phyloP scores from a whole-genome alignment of 345 rosid species.

The Salix suchowensis region DNA sequence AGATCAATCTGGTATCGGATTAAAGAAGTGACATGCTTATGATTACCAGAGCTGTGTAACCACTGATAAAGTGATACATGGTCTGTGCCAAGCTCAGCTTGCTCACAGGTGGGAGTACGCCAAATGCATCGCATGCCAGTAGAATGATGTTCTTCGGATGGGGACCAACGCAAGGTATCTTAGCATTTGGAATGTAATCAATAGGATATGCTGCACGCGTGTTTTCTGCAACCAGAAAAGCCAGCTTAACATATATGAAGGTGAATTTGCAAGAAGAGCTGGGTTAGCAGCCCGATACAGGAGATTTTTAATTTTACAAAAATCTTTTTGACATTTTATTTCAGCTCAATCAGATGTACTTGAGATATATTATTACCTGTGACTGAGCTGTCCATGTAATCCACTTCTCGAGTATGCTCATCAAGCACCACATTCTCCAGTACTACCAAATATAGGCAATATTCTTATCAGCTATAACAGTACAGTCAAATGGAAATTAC shows the following conservation, averaged over 20 bases:
- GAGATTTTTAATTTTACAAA: too few relatives aligned
- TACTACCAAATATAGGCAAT: slow-evolving; percentile 38
- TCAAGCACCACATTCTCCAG: slow-evolving; percentile 94
- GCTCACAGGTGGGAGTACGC: slow-evolving; percentile 38
- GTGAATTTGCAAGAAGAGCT: too few relatives aligned
- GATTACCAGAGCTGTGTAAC: slow-evolving; percentile 33
- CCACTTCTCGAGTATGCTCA: slow-evolving; percentile 87
- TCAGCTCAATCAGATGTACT: too few relatives aligned
- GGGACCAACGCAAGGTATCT: slow-evolving; percentile 29
- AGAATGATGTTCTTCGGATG: slow-evolving; percentile 33
- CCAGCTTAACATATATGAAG: neutral
- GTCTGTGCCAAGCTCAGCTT: slow-evolving; percentile 33
- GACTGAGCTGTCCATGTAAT: slow-evolving; percentile 74
- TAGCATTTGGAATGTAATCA: slow-evolving; percentile 32
- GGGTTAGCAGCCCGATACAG: too few relatives aligned
- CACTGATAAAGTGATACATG: slow-evolving; percentile 34
- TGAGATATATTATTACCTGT: slow-evolving; percentile 45
- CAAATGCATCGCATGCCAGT: slow-evolving; percentile 35
- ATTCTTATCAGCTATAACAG: neutral
- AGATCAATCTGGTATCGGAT: neutral
- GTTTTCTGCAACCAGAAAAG: slow-evolving; percentile 23
- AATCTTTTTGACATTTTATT: too few relatives aligned
- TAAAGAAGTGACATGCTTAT: neutral
- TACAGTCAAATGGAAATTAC: neutral
- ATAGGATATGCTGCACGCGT: slow-evolving; percentile 35